Base-by-base conservation (phyloP, 2,329 filamentous ascomycete species). In the Epichloe aotearoae region DNA sequence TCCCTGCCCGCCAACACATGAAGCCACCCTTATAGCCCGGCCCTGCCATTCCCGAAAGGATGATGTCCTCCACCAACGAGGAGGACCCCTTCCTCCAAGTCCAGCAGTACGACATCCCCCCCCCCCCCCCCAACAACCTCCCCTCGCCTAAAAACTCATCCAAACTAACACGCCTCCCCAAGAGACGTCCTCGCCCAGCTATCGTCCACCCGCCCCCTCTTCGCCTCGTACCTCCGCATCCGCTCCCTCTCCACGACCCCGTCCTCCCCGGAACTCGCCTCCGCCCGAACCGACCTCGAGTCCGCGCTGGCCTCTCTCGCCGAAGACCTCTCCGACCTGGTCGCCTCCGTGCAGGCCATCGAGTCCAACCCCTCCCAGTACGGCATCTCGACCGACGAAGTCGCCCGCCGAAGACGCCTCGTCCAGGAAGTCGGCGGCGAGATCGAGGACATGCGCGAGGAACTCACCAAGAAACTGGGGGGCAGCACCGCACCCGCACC, bases 221-320 rank as follows among this genome's bases (percentile, higher is more conserved):
- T 96, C 75, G 83, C 86, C 56, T 96, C 90, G 15, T 98, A 95
- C 73, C 79, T 95, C 42, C 91, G 93, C 64, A 98, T 98, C 70
- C 88, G 89, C 63, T 93, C 89, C 44, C 83, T 95, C 26, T 79
- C 83, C 53, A 83, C 83, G 40, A 77, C 80, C 8, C 71, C 83
- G 14, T 74, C 75, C 42, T 90, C 87, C 17, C 89, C 88, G 12
- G 93, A 98, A 66, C 87, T 98, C 53, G 80, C 86, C 62, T 82
- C 84, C 49, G 91, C 85, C 44, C 79, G 83, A 51, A 65, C 77
- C 51, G 86, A 90, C 58, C 82, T 93, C 60, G 74, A 80, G 56
- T 59, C 69, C 36, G 73, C 84, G 23, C 79, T 93, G 51, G 72
- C 75, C 46, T 74, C 84, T 26, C 81, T 93, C 33, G 80, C 78